Evolutionary conservation across 2,329 filamentous ascomycete genomes (phyloP).

Genomic region (Macrophomina pseudophaseolina): DNA sequence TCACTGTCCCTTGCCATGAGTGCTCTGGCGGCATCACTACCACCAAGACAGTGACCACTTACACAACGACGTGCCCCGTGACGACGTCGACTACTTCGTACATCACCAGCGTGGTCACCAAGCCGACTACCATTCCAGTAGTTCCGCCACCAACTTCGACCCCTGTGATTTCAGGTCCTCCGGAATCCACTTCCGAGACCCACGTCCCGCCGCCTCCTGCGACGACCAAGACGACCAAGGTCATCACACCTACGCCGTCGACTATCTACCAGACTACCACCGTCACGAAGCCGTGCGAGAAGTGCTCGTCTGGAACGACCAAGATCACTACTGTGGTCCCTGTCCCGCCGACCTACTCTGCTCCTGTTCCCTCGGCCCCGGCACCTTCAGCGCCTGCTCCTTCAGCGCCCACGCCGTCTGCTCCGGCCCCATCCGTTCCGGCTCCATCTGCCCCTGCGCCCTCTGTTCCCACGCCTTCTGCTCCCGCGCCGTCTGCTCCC

Average conservation of each 20-base stretch:
- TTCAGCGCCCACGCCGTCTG: not conserved
- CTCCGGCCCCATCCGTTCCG: not conserved
- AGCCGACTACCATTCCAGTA: not conserved
- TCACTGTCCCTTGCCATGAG: constrained; percentile 17
- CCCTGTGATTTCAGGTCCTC: not conserved
- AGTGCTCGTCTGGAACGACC: constrained; percentile 4
- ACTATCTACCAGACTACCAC: constrained; percentile 22
- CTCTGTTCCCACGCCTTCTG: not conserved
- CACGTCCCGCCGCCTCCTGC: not conserved
- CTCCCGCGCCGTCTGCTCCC: not conserved
- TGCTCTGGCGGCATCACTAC: constrained; percentile 22
- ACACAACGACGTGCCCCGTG: constrained; percentile 18
- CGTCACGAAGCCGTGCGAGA: not conserved
- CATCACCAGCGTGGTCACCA: constrained; percentile 12
- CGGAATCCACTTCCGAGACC: not conserved
- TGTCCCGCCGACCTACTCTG: not conserved
- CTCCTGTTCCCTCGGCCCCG: not conserved
- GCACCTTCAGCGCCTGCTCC: not conserved
- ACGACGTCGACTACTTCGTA: constrained; percentile 17
- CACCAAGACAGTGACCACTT: not conserved
- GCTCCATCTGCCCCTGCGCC: not conserved
- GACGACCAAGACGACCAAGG: constrained; percentile 5
- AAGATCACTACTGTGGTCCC: constrained; percentile 1
- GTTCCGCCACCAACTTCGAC: not conserved
- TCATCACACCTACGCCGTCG: constrained; percentile 2